A percentile compares a stretch with the other conserved stretches of the same genome.
These are phyloP conservation scores for Ananas comosus DNA, from an alignment of 176 grass and related monocot genomes.

Conservation along the genomic window DNA sequence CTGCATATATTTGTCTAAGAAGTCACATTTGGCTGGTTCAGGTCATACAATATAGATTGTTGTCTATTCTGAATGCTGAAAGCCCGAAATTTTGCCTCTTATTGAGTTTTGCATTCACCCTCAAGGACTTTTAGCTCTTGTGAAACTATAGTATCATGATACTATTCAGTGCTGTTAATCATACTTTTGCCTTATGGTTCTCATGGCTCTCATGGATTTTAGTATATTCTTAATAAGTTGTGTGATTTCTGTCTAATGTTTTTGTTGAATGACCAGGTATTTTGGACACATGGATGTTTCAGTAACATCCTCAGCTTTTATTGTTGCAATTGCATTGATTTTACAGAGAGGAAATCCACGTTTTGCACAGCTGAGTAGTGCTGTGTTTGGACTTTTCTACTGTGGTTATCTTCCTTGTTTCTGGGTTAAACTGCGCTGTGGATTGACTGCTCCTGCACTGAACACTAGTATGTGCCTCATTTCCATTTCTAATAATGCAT, in stretches of 20 bases:
- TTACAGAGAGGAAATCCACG: slow-evolving; percentile 93
- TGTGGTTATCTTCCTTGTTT: slow-evolving; percentile 97
- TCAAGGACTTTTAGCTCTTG: too few relatives aligned
- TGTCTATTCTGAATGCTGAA: too few relatives aligned
- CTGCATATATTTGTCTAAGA: too few relatives aligned
- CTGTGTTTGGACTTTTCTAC: slow-evolving; percentile 94
- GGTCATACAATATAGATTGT: too few relatives aligned
- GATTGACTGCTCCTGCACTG: slow-evolving; percentile 69
- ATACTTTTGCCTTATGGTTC: not conserved
- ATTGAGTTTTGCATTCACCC: too few relatives aligned
- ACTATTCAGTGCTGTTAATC: too few relatives aligned
- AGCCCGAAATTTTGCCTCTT: too few relatives aligned
- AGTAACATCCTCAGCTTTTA: slow-evolving; percentile 64
- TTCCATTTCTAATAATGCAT: not conserved
- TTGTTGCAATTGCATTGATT: slow-evolving; percentile 74
- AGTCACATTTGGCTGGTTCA: too few relatives aligned
- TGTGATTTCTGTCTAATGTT: not conserved
- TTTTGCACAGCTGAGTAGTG: slow-evolving; percentile 93
- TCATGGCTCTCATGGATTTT: not conserved
- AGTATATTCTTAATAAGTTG: not conserved
- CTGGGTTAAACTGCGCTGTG: slow-evolving; percentile 94
- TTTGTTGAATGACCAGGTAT: slow-evolving; percentile 57
- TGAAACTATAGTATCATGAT: too few relatives aligned
- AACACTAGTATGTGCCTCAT: slow-evolving; percentile 64
- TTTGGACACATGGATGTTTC: slow-evolving; percentile 94